Evolutionary conservation across 2,329 filamentous ascomycete species (phyloP), one percentile per base, ranked within the genome.

Genomic region (Sporothrix brunneoviolacea): DNA sequence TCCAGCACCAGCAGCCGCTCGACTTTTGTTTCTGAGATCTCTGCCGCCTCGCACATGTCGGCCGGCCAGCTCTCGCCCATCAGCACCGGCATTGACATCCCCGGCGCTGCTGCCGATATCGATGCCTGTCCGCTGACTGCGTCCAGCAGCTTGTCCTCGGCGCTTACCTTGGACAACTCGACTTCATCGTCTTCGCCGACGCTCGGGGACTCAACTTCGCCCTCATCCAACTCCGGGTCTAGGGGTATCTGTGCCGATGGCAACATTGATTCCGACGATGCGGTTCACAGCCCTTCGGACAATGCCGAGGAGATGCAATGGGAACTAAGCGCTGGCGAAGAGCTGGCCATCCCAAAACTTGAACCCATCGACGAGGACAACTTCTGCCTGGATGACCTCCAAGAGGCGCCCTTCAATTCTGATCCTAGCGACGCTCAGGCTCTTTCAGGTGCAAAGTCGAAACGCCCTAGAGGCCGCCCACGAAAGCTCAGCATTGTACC

Each of bases 381-480:
- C 51, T 69, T 80, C 53, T 70, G 73, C 43, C 68, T 82, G 55
- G 69, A 74, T 42, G 72, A 79, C 24, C 60, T 82, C 24, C 72
- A 76, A 57, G 69, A 71, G 49, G 72, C 66, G 4, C 69, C 70
- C 4, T 57, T 58, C 18, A 63, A 65, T 21, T 57, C 63, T 19
- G 56, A 61, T 27, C 57, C 61, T 27, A 54, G 59, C 24, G 56
- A 54, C 38, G 54, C 52, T 16, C 53, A 54, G 8, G 52, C 63
- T 2, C 51, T 55, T 13, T 44, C 56, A 10, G 62, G 68, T 22
- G 58, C 66, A 18, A 79, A 78, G 58, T 63, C 66, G 33, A 85
- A 84, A 68, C 75, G 84, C 60, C 84, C 84, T 59, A 80, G 90
- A 61, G 90, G 90, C 30, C 78, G 90, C 49, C 90, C 90, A 45